phyloP scores from a whole-genome alignment of 108 stramenopile genomes.

The Ochromonas danica region DNA sequence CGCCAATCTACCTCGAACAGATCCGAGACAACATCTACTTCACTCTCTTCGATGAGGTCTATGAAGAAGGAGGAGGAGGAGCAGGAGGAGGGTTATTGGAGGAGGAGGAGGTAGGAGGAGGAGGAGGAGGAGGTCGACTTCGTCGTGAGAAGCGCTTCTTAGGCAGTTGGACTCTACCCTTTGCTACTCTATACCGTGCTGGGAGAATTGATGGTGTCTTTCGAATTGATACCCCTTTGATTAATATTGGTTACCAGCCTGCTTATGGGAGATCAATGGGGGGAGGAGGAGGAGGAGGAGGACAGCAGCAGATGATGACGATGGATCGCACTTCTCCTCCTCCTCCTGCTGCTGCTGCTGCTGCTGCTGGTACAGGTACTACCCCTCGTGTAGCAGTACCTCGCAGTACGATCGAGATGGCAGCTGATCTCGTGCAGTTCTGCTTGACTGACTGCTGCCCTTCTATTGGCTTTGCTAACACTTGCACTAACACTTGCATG shows the following conservation, averaged over 20 bases:
- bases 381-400: too few species aligned
- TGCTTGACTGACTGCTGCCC: too few species aligned
- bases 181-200: conserved; percentile 58
- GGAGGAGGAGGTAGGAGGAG: conserved; percentile 62
- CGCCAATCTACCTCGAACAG: conserved; percentile 42
- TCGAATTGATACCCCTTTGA: conserved; percentile 57
- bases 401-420: too few species aligned
- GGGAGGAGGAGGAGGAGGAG: conserved; percentile 38
- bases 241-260: conserved; percentile 62
- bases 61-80: conserved; percentile 47
- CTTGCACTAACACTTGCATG: too few species aligned
- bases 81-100: conserved; percentile 46
- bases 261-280: neutral
- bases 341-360: too few species aligned
- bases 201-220: conserved; percentile 66
- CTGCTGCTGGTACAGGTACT: too few species aligned
- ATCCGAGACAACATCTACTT: conserved; percentile 59
- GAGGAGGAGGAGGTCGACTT: conserved; percentile 59
- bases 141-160: conserved; percentile 61
- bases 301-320: conserved; percentile 12
- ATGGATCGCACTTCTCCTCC: too few species aligned
- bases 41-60: conserved; percentile 63
- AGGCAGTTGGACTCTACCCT: conserved; percentile 59
- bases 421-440: too few species aligned
- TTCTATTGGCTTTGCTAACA: too few species aligned